Base-by-base conservation (phyloP, 768 basidiomycete species). In the Podaxis carcinomalis region DNA sequence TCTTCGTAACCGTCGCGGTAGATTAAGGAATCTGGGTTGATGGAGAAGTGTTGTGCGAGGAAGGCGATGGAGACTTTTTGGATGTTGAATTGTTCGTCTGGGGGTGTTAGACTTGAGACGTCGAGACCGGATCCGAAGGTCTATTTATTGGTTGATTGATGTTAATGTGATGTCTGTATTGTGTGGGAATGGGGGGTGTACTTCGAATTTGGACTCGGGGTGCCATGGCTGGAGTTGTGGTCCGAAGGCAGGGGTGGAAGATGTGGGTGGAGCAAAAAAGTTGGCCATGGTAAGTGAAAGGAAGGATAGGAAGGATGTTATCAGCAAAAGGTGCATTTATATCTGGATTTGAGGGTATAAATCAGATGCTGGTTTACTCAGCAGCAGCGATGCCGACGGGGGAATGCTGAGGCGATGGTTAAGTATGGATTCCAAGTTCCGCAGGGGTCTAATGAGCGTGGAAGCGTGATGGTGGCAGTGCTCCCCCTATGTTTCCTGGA, bases 81-180 rank as follows among this genome's bases (percentile, higher is more conserved):
- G 16, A 70, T 59, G 27, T 47, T 62, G 35, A 66, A 65, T 57
- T 5, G 66, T 66, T 57, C 69, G 32, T 16, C 57, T 37, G 37
- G 19, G 65, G 59, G 68, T 67, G 32, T 68, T 51, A 28, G 70
- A 68, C 44, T 70, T 69, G 59, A 61, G 13, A 55, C 59, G 36
- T 70, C 71, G 25, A 73, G 67, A 11, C 74, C 73, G 1, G 66
- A 62, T 36, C 70, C 72, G 56, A 71, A 74, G 16, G 68, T 72
- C 74, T 74, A 3, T 19, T 44, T 19, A 1, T 16, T 44, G 16
- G 3, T 19, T 44, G 42, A 4, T 16, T 44, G 16, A 3, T 40
- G 39, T 40, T 13, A n/a, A n/a, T 4, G 11, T 16, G 16, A 6
- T 44, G 42, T n/a, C 5, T 7, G 6, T 13, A n/a, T 6, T 7